Conservation (phyloP, 2,329 filamentous ascomycete genomes). For the Magnaporthiopsis rhizophila region DNA sequence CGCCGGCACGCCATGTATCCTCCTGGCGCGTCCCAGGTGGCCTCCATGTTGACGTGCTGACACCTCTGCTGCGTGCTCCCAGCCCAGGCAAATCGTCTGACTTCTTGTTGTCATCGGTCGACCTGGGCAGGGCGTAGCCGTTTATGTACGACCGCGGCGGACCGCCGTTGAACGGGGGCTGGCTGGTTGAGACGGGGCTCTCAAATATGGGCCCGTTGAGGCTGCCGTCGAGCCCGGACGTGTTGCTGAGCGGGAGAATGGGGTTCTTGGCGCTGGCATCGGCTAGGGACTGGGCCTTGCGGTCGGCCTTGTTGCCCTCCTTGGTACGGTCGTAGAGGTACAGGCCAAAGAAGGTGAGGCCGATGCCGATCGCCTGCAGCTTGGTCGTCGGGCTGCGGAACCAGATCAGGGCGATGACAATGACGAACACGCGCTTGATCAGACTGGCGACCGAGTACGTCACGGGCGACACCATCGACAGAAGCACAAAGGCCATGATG, state of each 20-base stretch:
- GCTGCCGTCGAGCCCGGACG: conserved; percentile 25
- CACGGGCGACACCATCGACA: conserved; percentile 91
- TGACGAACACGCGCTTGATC: conserved; percentile 96
- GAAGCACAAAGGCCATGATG: conserved; percentile 84
- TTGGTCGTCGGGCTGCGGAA: conserved; percentile 83
- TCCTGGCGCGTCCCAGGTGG: conserved; percentile 77
- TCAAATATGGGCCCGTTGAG: conserved; percentile 27
- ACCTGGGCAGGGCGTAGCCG: conserved; percentile 31
- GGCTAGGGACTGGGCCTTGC: conserved; percentile 63
- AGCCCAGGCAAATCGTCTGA: conserved; percentile 37
- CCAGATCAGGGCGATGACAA: conserved; percentile 91
- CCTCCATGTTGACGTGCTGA: conserved; percentile 54
- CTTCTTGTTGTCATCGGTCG: conserved; percentile 45
- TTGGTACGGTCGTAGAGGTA: conserved; percentile 94
- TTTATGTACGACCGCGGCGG: conserved; percentile 34
- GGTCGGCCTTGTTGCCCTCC: conserved; percentile 73
- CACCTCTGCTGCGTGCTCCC: conserved; percentile 29
- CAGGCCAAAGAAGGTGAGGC: conserved; percentile 80
- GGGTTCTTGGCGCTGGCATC: conserved; percentile 36
- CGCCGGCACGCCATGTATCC: conserved; percentile 61
- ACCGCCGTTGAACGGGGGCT: conserved; percentile 15
- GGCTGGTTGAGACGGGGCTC: conserved; percentile 22
- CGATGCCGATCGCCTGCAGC: conserved; percentile 77
- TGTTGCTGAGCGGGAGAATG: conserved; percentile 58
- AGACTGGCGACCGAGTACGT: conserved; percentile 94